Percentiles rank a stretch among this genome's conserved stretches.
Evolutionary conservation across 345 rosid species (phyloP).

Genomic region (Cochlearia excelsa): DNA sequence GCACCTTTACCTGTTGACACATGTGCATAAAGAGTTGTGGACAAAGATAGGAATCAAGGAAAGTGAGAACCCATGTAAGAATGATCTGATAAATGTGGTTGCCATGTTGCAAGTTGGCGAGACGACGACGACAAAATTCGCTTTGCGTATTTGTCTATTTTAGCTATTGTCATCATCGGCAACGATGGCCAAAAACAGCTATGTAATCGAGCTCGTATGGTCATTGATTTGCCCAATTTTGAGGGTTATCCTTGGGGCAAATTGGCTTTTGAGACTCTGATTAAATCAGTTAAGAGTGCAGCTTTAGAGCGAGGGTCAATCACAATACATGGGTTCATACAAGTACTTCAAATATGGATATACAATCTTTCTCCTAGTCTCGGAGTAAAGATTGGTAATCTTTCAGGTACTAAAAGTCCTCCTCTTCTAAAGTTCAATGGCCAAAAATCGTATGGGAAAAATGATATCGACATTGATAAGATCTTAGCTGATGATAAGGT

Average conservation of each 20-base stretch:
- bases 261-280: not conserved
- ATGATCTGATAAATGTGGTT: not conserved
- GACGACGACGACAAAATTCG: not conserved
- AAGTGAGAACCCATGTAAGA: not conserved
- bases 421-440: not conserved
- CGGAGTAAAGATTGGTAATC: not conserved
- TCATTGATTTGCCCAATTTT: conserved; percentile 6
- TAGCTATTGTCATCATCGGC: conserved; percentile 5
- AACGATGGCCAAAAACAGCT: not conserved
- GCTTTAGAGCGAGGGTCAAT: not conserved
- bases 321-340: not conserved
- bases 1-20: not conserved
- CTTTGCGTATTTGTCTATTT: not conserved
- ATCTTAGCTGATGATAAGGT: not conserved
- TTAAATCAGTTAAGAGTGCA: not conserved
- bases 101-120: not conserved
- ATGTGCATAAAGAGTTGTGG: not conserved
- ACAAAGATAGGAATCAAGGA: not conserved
- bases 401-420: not conserved
- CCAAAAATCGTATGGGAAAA: too few species aligned
- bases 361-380: not conserved
- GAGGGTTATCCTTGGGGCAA: not conserved
- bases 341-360: not conserved
- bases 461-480: not conserved
- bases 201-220: not conserved